phyloP scores from a whole-genome alignment of 441 rosid species.

The Iberis amara region DNA sequence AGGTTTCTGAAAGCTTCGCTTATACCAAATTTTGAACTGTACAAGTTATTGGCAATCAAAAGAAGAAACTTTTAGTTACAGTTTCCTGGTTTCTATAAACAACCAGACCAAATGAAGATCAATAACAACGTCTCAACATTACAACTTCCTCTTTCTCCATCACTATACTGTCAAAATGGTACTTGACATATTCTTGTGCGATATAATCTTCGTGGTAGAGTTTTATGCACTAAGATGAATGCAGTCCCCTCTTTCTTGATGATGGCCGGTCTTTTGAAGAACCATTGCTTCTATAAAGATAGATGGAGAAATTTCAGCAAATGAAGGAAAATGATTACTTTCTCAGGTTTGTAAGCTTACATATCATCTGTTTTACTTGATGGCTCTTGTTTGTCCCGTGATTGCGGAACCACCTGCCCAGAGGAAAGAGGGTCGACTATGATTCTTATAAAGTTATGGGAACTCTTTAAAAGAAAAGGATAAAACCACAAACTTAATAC shows the following conservation, averaged over 20 bases:
- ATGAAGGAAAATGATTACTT: not conserved
- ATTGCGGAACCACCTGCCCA: constrained; percentile 45
- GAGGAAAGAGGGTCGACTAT: not conserved
- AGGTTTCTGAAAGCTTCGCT: constrained; percentile 2
- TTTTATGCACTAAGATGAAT: constrained; percentile 16
- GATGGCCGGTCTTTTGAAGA: constrained; percentile 25
- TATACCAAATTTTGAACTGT: constrained; percentile 21
- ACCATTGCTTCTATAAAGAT: constrained; percentile 26
- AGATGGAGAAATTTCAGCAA: not conserved
- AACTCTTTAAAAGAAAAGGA: constrained; percentile 9
- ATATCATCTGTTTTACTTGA: constrained; percentile 44
- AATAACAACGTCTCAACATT: constrained; percentile 21
- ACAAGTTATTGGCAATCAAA: constrained; percentile 22
- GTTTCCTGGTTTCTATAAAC: constrained; percentile 21
- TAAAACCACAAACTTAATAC: not conserved
- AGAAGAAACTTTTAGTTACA: constrained; percentile 18
- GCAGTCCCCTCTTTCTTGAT: constrained; percentile 28
- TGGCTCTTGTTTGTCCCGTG: constrained; percentile 38
- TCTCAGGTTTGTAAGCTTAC: constrained; percentile 41
- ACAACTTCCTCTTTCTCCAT: constrained; percentile 4
- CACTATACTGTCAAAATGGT: constrained; percentile 3
- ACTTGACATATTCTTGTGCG: constrained; percentile 8
- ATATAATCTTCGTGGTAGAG: not conserved
- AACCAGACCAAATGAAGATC: constrained; percentile 16
- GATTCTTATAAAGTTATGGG: not conserved